Evolutionary conservation across 2,329 filamentous ascomycete species (phyloP), one percentile per base, ranked within the genome.

Genomic region (Xylariales sp.): DNA sequence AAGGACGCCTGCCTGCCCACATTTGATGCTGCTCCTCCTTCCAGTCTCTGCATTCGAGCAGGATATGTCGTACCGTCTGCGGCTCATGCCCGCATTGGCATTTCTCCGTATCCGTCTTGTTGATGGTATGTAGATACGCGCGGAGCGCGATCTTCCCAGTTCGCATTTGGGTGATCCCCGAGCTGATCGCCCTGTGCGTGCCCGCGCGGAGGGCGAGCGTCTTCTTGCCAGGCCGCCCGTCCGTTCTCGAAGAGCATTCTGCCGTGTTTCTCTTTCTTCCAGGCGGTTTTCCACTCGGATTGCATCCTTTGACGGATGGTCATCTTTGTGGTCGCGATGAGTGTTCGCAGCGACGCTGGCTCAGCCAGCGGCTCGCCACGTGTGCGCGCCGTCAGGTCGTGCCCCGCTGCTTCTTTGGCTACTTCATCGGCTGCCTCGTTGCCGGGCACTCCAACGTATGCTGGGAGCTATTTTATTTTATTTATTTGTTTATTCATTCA

Each of bases 1-100:
- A 51, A 43, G 42, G 48, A 21, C 39, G 30, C 45, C 44, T 51
- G 49, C 52, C 49, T 52, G 44, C 50, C 45, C 43, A 49, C 45
- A 49, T 49, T 41, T 37, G 15, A 19, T 48, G 39, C 40, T 42
- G 38, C 19, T 38, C 35, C 6, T 33, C 35, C 15, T 17, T 16
- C 35, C 35, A 38, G 8, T 25, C 23, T 25, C 23, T 25, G n/a
- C 23, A 25, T 25, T 25, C 23, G 8, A 25, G 23, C 8, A 25
- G 23, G 23, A 25, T 25, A 25, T 25, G 23, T n/a, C 23, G 8
- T n/a, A 25, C 23, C 23, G 23, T 25, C n/a, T 25, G 23, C 23
- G 23, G 23, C 23, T n/a, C 23, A n/a, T 25, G 23, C n/a, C 23
- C 23, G 23, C 23, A 25, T n/a, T 25, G 23, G 23, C 23, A 25